Evolutionary conservation across 2,329 filamentous ascomycete genomes (phyloP), one percentile per base, ranked within the genome.

Genomic region (Sclerotinia spermophila): DNA sequence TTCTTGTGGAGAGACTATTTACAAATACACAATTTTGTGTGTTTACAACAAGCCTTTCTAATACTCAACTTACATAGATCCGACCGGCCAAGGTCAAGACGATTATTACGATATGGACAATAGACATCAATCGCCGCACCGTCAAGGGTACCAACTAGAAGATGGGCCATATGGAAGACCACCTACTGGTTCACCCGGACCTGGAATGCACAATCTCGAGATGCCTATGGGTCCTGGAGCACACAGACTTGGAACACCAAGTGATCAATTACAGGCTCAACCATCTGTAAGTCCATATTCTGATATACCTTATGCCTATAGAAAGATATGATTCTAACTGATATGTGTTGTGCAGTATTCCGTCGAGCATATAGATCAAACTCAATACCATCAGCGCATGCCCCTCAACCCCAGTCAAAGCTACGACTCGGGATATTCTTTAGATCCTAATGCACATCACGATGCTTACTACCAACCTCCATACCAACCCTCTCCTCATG

Each of bases 391-490:
- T 73, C 81, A 83, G 72, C 82, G 81, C 72, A 81, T 83, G 71
- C 82, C 83, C 69, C 81, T 84, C 72, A 83, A 84, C 42, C 82
- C 81, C 70, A 81, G 81, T 69, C 80, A 80, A 60, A 80, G 84
- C 72, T 86, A 87, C 74, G 83, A 85, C 56, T 84, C 84, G 72
- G 91, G 94, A 70, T 94, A 96, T 80, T 84, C 89, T 5, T 82
- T 97, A 72, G 89, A 93, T 77, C 94, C 95, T 15, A 90, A 96
- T 79, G 89, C 90, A 71, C 93, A 97, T 77, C 93, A 96, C 79
- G 93, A 97, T 81, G 87, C 89, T 69, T 97, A 97, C 83, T 95
- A 92, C 80, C 92, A 90, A 76, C 89, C 91, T 75, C 91, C 93
- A 1, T 97, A 97, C 80, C 87, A 94, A 74, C 92, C 93, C 19